These are phyloP conservation scores for Gyromitra esculenta DNA, from an alignment of 2,329 filamentous ascomycete species.

Conservation along the genomic window DNA sequence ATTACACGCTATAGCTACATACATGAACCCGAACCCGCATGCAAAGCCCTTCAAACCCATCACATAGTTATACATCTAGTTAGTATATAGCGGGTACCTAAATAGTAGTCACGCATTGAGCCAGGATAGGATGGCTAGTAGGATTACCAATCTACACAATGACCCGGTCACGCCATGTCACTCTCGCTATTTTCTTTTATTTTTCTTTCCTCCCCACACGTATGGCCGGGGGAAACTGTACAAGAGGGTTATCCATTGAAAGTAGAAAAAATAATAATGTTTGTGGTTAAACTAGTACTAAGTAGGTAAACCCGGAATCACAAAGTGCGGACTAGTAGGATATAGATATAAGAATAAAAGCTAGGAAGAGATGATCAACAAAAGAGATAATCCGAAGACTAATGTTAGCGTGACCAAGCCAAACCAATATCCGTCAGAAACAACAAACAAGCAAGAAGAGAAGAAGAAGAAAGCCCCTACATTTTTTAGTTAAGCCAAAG, in stretches of 20 bases:
- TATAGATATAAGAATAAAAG: conserved; percentile 1
- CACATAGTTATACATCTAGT: not conserved
- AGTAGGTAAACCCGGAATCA: not conserved
- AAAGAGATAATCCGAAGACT: conserved; percentile 3
- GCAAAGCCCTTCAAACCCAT: not conserved
- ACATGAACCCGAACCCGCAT: not conserved
- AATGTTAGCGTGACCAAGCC: not conserved
- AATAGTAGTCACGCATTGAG: conserved; percentile 28
- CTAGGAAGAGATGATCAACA: conserved; percentile 1
- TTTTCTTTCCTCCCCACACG: too few relatives aligned
- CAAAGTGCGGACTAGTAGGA: conserved; percentile 7
- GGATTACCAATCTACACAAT: not conserved
- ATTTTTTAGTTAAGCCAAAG: not conserved
- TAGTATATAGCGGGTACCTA: not conserved
- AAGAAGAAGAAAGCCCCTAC: conserved; percentile 10
- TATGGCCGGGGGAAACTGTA: too few relatives aligned
- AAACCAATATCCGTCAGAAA: not conserved
- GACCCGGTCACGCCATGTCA: conserved; percentile 11
- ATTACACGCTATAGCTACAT: too few relatives aligned
- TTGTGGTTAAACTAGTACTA: too few relatives aligned
- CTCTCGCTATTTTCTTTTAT: not conserved
- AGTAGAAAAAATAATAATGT: too few relatives aligned
- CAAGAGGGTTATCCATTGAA: too few relatives aligned
- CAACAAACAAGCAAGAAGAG: conserved; percentile 14
- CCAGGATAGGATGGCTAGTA: not conserved